A percentile compares a stretch with the other conserved stretches of the same genome.
phyloP scores from a whole-genome alignment of 768 basidiomycete genomes.

The Mycena kentingensis region DNA sequence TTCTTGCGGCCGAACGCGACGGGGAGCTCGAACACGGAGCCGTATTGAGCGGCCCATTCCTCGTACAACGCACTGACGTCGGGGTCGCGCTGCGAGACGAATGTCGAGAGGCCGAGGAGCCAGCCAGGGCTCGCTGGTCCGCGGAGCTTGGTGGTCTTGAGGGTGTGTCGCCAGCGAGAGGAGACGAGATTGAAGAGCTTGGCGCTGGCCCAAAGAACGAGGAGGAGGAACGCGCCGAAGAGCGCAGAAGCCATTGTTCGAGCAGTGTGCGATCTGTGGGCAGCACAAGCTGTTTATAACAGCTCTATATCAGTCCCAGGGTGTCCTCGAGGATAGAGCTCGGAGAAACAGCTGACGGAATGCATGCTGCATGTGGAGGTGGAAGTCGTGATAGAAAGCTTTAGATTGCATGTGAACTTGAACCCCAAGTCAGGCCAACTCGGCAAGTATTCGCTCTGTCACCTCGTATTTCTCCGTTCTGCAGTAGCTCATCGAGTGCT shows the following conservation, averaged over 20 bases:
- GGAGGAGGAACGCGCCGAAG: slow-evolving; percentile 2
- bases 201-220: slow-evolving; percentile 7
- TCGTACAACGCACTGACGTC: slow-evolving; percentile 12
- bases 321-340: not conserved
- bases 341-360: too few species aligned
- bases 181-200: slow-evolving; percentile 6
- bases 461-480: slow-evolving; percentile 32
- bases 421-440: not conserved
- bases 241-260: slow-evolving; percentile 1
- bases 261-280: not conserved
- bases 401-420: not conserved
- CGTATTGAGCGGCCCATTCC: slow-evolving; percentile 22
- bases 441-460: slow-evolving; percentile 24
- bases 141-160: slow-evolving; percentile 6
- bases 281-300: not conserved
- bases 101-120: slow-evolving; percentile 13
- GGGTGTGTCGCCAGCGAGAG: not conserved
- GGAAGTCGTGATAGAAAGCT: too few species aligned
- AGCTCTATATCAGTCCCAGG: not conserved
- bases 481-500: slow-evolving; percentile 26
- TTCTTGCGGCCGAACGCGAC: slow-evolving; percentile 8
- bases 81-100: not conserved
- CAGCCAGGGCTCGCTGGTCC: slow-evolving; percentile 18
- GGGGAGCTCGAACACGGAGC: slow-evolving; percentile 16
- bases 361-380: not conserved